A percentile compares a stretch with the other conserved stretches of the same genome.
phyloP scores from a whole-genome alignment of 768 basidiomycete species.

The Gyrodon lividus region DNA sequence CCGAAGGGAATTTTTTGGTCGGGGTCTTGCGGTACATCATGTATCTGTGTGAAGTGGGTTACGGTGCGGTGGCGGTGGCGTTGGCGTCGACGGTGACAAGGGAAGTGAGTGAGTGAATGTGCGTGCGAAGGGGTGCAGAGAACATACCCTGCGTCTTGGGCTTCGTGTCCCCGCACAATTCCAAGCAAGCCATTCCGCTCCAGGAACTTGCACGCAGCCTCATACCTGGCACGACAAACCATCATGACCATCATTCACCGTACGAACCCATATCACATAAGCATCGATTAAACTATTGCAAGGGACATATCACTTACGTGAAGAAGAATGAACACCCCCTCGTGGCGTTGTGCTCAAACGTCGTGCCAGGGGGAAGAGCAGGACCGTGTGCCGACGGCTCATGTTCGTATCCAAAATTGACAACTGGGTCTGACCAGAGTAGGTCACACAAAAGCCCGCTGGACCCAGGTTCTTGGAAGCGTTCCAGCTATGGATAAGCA shows the following conservation, averaged over 20 bases:
- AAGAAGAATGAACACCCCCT: constrained; percentile 92
- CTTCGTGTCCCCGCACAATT: constrained; percentile 96
- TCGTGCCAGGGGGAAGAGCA: constrained; percentile 54
- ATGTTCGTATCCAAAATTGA: constrained; percentile 83
- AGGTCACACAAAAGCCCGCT: constrained; percentile 91
- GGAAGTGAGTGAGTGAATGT: background rate
- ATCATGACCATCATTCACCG: constrained; percentile 2
- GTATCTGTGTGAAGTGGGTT: constrained; percentile 52
- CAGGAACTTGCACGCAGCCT: constrained; percentile 93
- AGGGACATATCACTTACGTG: constrained; percentile 57
- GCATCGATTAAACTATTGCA: background rate
- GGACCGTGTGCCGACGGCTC: constrained; percentile 49
- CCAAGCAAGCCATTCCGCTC: constrained; percentile 88
- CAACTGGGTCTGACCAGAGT: constrained; percentile 93
- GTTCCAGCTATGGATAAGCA: constrained; percentile 63
- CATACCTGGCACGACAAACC: constrained; percentile 50
- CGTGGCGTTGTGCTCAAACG: constrained; percentile 77
- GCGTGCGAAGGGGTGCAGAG: background rate
- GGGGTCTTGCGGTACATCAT: constrained; percentile 96
- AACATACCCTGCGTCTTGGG: constrained; percentile 90
- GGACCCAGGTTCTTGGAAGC: constrained; percentile 92
- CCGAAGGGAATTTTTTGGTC: constrained; percentile 92
- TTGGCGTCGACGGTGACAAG: background rate
- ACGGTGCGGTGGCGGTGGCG: background rate
- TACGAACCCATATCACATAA: background rate